Evolutionary conservation across 805 yeast species (phyloP).

Genomic region (Yarrowia osloensis): DNA sequence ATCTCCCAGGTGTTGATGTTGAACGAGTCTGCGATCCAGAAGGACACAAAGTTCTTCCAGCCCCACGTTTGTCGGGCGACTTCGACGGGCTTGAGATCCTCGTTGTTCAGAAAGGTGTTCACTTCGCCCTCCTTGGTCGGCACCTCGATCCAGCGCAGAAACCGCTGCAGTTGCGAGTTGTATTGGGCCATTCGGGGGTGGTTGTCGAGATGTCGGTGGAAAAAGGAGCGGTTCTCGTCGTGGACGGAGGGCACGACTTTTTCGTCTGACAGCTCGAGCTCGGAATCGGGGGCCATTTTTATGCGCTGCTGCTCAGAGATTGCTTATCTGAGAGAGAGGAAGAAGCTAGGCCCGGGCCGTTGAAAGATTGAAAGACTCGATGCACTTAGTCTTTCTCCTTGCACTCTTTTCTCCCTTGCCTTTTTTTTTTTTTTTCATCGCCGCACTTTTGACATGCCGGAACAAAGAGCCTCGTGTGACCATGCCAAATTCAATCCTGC

Average conservation of each 20-base stretch:
- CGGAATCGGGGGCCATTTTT: background rate
- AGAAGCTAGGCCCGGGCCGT: background rate
- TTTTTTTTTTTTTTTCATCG: background rate
- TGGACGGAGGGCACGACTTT: background rate
- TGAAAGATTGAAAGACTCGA: background rate
- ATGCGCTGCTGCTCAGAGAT: background rate
- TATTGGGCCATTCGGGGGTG: background rate
- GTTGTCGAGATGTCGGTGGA: background rate
- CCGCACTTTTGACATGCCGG: background rate
- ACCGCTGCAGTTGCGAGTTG: background rate
- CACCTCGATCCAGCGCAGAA: slow-evolving; percentile 16
- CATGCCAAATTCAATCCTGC: background rate
- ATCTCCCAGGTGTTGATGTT: slow-evolving; percentile 90
- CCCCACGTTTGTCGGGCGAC: slow-evolving; percentile 75
- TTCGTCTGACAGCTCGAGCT: background rate
- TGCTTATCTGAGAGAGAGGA: slow-evolving; percentile 5
- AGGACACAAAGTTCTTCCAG: slow-evolving; percentile 76
- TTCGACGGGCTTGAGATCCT: slow-evolving; percentile 80
- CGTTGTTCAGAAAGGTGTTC: slow-evolving; percentile 59
- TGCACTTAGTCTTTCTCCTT: background rate
- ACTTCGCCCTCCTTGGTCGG: slow-evolving; percentile 23
- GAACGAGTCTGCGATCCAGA: slow-evolving; percentile 89
- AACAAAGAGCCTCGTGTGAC: background rate
- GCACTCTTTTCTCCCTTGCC: background rate
- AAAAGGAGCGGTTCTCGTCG: background rate